phyloP scores from a whole-genome alignment of 2,329 filamentous ascomycete species.

The Elsinoe batatas region DNA sequence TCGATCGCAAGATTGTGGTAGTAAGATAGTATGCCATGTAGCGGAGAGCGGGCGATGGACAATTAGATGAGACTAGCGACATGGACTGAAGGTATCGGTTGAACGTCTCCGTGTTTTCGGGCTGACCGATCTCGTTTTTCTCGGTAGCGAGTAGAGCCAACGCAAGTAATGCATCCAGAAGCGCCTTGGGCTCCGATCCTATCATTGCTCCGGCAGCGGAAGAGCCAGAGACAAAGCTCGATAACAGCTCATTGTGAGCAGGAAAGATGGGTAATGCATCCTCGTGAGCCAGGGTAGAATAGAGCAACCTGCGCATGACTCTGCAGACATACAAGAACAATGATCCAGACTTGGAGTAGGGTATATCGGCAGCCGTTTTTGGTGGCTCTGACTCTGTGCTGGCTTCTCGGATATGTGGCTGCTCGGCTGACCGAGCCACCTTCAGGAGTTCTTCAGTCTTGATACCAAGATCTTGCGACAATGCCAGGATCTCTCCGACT shows the following conservation, averaged over 20 bases:
- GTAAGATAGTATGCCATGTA: constrained; percentile 42
- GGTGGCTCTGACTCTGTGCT: constrained; percentile 47
- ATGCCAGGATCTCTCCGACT: constrained; percentile 61
- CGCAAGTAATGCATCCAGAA: constrained; percentile 46
- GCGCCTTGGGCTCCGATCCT: constrained; percentile 39
- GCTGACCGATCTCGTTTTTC: constrained; percentile 35
- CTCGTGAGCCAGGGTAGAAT: constrained; percentile 26
- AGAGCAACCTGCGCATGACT: constrained; percentile 40
- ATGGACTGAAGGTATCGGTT: constrained; percentile 42
- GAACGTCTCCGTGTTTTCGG: constrained; percentile 43
- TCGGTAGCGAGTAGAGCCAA: constrained; percentile 43
- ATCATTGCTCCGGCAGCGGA: constrained; percentile 29
- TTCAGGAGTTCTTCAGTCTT: constrained; percentile 39
- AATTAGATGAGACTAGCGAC: constrained; percentile 40
- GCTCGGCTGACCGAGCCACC: constrained; percentile 29
- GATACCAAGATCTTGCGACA: constrained; percentile 50
- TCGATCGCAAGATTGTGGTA: constrained; percentile 41
- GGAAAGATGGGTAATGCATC: constrained; percentile 42
- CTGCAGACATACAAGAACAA: constrained; percentile 46
- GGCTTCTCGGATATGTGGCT: not conserved
- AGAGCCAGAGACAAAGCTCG: constrained; percentile 41
- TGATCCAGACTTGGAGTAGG: constrained; percentile 46
- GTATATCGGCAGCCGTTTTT: constrained; percentile 42
- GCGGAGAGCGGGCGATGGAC: constrained; percentile 37
- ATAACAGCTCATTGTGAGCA: constrained; percentile 41